Base-by-base conservation (phyloP, 495 filamentous ascomycete genomes). In the Neurospora sp. region DNA sequence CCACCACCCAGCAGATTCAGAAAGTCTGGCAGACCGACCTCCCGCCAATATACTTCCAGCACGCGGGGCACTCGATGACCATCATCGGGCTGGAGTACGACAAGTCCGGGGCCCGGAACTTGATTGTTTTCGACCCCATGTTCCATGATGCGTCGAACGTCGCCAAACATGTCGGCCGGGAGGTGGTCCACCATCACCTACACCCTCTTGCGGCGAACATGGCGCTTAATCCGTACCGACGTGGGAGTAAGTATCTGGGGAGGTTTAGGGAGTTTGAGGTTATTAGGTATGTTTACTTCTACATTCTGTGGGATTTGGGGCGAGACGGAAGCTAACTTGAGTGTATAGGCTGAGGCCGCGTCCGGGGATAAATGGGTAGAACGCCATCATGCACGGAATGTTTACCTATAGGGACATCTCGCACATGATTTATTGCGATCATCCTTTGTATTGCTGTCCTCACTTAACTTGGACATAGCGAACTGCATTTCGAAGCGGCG, bases 41-140 rank as follows among this genome's bases (percentile, higher is more conserved):
- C 3, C 90, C 96, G 27, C 94, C 96, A 2, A 89, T 98, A 66
- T 98, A 98, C 79, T 92, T 98, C 75, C 96, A 99, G 80, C 92
- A 96, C 76, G 87, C 88, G 71, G 94, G 94, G 7, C 96, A 99
- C 78, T 97, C 94, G 5, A 86, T 97, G 83, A 98, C 94, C 2
- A 94, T 98, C 54, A 85, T 99, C 71, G 96, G 96, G 1, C 86
- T 97, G 44, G 94, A 98, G 78, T 85, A 86, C 37, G 86, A 86
- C 10, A 84, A 80, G 40, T 86, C 91, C 73, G 94, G 93, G 39
- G 81, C 82, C 39, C 86, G 87, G 70, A 91, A 92, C 75, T 81
- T 99, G 10, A 82, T 99, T 4, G 91, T 97, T 23, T 97, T 97
- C 77, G 96, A 98, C 81, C 94, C 96, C 1, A 92, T 92, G 83